A percentile compares a stretch with the other conserved stretches of the same genome.
phyloP scores from a whole-genome alignment of 331 rosid genomes.

The Phaseolus coccineus region DNA sequence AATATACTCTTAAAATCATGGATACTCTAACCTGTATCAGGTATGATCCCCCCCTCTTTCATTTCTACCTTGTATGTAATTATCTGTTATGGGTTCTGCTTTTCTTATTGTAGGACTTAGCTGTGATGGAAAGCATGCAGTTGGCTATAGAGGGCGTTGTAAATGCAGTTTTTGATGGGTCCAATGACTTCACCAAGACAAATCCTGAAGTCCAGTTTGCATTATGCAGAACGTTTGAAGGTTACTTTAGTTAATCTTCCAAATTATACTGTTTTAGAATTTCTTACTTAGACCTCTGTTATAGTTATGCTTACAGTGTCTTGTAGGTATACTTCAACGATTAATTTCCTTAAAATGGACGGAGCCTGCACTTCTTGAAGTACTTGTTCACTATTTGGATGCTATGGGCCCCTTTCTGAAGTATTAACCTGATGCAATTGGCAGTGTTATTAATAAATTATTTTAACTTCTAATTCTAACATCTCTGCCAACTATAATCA shows the following conservation, averaged over 20 bases:
- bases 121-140: conserved; percentile 93
- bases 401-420: conserved; percentile 93
- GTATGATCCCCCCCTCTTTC: conserved; percentile 24
- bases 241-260: conserved; percentile 54
- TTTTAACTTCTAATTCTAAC: conserved; percentile 95
- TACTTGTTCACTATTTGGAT: conserved; percentile 87
- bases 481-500: conserved; percentile 72
- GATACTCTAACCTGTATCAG: conserved; percentile 44
- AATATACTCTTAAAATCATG: conserved; percentile 4
- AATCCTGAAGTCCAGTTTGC: conserved; percentile 76
- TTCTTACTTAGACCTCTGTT: conserved; percentile 38
- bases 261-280: conserved; percentile 29
- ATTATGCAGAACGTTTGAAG: conserved; percentile 76
- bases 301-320: conserved; percentile 42
- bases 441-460: conserved; percentile 86
- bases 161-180: conserved; percentile 75
- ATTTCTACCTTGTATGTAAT: conserved; percentile 38
- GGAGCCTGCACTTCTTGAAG: conserved; percentile 88
- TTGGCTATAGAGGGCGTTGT: conserved; percentile 82
- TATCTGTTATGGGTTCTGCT: conserved; percentile 35
- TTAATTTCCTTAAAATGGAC: conserved; percentile 89
- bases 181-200: conserved; percentile 62
- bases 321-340: conserved; percentile 84
- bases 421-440: conserved; percentile 88
- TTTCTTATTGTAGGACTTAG: conserved; percentile 70